These are phyloP conservation scores for Nannizzia gypsea DNA, from an alignment of 2,329 filamentous ascomycete species.

Conservation along the genomic window DNA sequence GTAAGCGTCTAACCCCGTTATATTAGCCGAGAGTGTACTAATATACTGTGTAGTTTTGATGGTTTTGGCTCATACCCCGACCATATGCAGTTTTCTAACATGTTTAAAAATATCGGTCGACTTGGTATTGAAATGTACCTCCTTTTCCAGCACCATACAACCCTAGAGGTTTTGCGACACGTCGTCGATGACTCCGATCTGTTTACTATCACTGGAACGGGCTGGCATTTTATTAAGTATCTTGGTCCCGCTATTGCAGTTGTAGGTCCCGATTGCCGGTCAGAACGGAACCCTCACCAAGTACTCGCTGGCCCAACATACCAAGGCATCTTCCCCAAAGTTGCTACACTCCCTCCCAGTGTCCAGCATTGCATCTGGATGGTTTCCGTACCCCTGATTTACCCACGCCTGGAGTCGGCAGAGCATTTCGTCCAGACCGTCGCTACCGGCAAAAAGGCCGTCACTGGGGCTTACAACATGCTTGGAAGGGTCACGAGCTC, in stretches of 20 bases:
- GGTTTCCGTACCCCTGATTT: constrained; percentile 79
- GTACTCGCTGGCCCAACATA: constrained; percentile 96
- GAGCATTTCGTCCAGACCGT: constrained; percentile 86
- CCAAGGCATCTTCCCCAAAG: constrained; percentile 91
- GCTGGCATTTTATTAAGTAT: constrained; percentile 98
- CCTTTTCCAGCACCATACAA: constrained; percentile 96
- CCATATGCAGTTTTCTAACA: constrained; percentile 94
- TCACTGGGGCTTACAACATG: constrained; percentile 93
- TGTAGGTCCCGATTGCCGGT: constrained; percentile 81
- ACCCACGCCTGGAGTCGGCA: constrained; percentile 80
- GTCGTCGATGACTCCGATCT: constrained; percentile 79
- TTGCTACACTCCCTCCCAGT: constrained; percentile 76
- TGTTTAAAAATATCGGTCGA: constrained; percentile 96
- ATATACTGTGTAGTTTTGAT: constrained; percentile 57
- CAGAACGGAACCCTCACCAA: constrained; percentile 77
- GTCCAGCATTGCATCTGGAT: constrained; percentile 98
- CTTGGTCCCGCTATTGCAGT: constrained; percentile 83
- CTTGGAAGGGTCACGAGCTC: constrained; percentile 90
- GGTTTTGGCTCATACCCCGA: constrained; percentile 95
- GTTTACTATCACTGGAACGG: constrained; percentile 92
- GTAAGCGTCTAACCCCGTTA: constrained; percentile 45
- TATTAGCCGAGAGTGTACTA: constrained; percentile 1
- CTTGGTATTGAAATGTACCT: constrained; percentile 97
- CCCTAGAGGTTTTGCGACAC: constrained; percentile 80
- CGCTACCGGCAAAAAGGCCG: constrained; percentile 88